Base-by-base conservation (phyloP, 306 rosid species). In the Vigna angularis region DNA sequence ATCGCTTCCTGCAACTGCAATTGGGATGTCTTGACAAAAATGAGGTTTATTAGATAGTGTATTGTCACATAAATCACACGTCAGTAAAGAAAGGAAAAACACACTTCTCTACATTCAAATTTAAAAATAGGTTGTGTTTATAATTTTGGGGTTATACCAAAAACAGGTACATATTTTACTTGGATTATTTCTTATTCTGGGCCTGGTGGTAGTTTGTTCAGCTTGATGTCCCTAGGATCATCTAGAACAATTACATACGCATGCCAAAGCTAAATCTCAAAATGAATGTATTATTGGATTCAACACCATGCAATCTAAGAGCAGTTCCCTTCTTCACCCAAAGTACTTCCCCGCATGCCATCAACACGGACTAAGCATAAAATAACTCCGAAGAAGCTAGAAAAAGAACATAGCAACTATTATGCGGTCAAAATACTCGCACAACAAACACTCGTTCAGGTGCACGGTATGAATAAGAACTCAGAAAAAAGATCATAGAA, bases 1-100 rank as follows among this genome's bases (percentile, higher is more conserved):
- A 78, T 77, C 15, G 85, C 85, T 85, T 91, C 96, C 84, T 87
- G 85, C 85, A 89, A 88, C 82, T 85, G 88, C 85, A 84, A 34
- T 83, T 88, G 66, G 12, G 98, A 81, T 51, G 85, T 77, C 98
- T 91, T 34, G 78, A 77, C 78, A 77, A 74, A 82, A 75, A 82
- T 15, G 59, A 63, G 24, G 78, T 32, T 63, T 32, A 79, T 62
- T 55, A 75, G 83, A 59, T 28, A 45, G 22, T 68, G 49, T 42
- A 22, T 18, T 24, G 28, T 75, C 72, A 36, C 47, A n/a, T 51
- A 69, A 71, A 84, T 40, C 26, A 34, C 64, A 36, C 16, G 22
- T 52, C 30, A 45, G 22, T 44, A 22, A 32, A 34, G 58, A 68
- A 52, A 12, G 71, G 24, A 70, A 75, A 61, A 74, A 30, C 26